Conservation (phyloP, 768 basidiomycete genomes). For the Chiua virens region DNA sequence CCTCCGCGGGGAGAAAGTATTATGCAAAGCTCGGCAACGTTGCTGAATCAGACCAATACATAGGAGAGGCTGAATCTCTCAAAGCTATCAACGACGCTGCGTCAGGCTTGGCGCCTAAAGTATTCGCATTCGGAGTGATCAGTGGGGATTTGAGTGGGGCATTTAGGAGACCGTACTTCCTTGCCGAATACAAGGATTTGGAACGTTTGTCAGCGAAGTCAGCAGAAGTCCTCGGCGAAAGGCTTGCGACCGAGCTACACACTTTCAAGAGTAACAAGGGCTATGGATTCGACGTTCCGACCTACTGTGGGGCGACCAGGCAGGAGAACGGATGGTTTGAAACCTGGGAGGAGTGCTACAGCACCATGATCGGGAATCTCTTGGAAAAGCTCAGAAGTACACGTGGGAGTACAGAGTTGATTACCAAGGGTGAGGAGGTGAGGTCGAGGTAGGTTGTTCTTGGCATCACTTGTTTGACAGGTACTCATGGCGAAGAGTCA, state of each 20-base stretch:
- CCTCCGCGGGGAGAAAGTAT: slow-evolving; percentile 59
- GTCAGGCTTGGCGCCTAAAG: slow-evolving; percentile 60
- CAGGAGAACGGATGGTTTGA: slow-evolving; percentile 72
- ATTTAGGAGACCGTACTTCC: slow-evolving; percentile 57
- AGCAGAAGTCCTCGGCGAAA: slow-evolving; percentile 53
- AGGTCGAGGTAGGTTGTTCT: slow-evolving; percentile 40
- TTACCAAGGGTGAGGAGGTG: slow-evolving; percentile 51
- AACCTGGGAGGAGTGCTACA: slow-evolving; percentile 70
- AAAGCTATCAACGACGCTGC: slow-evolving; percentile 62
- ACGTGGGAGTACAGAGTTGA: slow-evolving; percentile 45
- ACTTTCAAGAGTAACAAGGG: slow-evolving; percentile 49
- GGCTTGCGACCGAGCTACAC: slow-evolving; percentile 70
- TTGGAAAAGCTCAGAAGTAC: slow-evolving; percentile 44
- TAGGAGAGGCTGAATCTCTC: slow-evolving; percentile 69
- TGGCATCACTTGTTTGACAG: not conserved
- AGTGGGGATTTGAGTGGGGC: slow-evolving; percentile 26
- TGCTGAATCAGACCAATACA: slow-evolving; percentile 61
- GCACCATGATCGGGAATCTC: slow-evolving; percentile 59
- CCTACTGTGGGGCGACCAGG: slow-evolving; percentile 73
- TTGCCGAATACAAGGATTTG: slow-evolving; percentile 73
- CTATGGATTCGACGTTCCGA: slow-evolving; percentile 73
- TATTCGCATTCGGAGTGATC: slow-evolving; percentile 49
- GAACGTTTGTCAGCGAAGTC: slow-evolving; percentile 43
- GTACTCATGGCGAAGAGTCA: slow-evolving; percentile 48
- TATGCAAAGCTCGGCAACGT: slow-evolving; percentile 59